Evolutionary conservation across 352 stramenopile species (phyloP), one percentile per base, ranked within the genome.

Genomic region (Globisporangium viniferum): DNA sequence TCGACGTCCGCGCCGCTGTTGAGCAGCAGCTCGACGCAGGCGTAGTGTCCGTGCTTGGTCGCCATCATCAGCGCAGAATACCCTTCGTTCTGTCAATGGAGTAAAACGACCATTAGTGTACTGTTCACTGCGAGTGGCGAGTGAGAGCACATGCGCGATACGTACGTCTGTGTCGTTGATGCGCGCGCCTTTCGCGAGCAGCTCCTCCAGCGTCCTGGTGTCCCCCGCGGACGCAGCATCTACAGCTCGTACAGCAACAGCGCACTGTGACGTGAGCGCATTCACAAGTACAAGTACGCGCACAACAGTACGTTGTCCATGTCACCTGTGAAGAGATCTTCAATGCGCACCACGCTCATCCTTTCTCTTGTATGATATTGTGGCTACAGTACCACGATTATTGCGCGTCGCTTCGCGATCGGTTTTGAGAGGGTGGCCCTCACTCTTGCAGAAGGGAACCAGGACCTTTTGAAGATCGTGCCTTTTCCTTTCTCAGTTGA

Each of bases 311-410:
- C 5, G 8, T 9, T n/a, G 29, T 9, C 29, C 22, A 33, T 24
- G 8, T 27, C 10, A 88, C 82, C 77, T 60, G 82, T 90, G 69
- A 92, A 85, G 27, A 86, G 70, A 46, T 90, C 82, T 58, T 90
- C 82, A 27, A 86, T 84, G 73, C 81, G 86, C 51, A 83, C 61
- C 31, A 84, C 69, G 24, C 70, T 84, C 82, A 88, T 88, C 22
- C 29, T 39, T 51, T 36, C 20, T 36, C 18, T 31, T n/a, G 10
- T 41, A 18, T 41, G 18, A 24, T 62, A 15, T 44, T 58, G 6
- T 0, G 20, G 0, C 56, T 5, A 24, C 24, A 24, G 24, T 24
- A 20, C 31, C 6, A 39, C 46, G 2, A 44, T 24, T 49, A 29
- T 8, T 0, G 22, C 14, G 71, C 46, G 66, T 59, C 69, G 60